Conservation (phyloP, 768 basidiomycete genomes). For the Lactarius pseudohatsudake region DNA sequence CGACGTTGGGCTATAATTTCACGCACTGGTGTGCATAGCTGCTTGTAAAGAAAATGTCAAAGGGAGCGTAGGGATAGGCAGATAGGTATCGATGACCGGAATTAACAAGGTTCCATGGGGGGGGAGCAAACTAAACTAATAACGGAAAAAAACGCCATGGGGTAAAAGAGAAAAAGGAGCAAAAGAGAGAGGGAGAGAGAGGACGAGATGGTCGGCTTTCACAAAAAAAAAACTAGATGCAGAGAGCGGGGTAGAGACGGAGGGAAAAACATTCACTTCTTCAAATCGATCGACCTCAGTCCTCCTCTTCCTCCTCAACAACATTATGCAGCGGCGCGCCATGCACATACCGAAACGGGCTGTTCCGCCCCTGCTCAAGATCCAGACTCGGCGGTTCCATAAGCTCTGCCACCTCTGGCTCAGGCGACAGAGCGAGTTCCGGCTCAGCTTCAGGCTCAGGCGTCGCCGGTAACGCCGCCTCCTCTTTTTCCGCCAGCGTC, state of each 20-base stretch:
- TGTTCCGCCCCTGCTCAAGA: constrained; percentile 50
- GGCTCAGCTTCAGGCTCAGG: constrained; percentile 31
- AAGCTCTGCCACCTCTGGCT: constrained; percentile 35
- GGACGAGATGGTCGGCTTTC: no score
- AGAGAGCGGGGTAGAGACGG: neutral
- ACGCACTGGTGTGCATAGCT: neutral
- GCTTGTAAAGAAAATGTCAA: neutral
- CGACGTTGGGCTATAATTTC: neutral
- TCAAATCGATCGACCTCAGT: constrained; percentile 29
- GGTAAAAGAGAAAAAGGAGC: neutral
- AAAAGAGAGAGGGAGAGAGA: no score
- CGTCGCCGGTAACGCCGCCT: constrained; percentile 20
- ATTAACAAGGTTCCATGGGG: neutral
- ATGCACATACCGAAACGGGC: constrained; percentile 74
- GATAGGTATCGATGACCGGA: neutral
- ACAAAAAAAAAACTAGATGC: neutral
- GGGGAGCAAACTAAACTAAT: neutral
- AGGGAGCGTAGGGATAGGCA: neutral
- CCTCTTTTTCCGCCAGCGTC: constrained; percentile 7
- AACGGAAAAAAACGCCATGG: no score
- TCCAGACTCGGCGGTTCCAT: constrained; percentile 39
- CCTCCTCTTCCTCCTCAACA: constrained; percentile 78
- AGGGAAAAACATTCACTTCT: neutral
- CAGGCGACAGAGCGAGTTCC: constrained; percentile 21
- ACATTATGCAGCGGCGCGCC: constrained; percentile 88